Percentiles rank a stretch among this genome's conserved stretches.
These are phyloP conservation scores for Blastobotrys persicus DNA, from an alignment of 1,139 yeast species.

Conservation along the genomic window DNA sequence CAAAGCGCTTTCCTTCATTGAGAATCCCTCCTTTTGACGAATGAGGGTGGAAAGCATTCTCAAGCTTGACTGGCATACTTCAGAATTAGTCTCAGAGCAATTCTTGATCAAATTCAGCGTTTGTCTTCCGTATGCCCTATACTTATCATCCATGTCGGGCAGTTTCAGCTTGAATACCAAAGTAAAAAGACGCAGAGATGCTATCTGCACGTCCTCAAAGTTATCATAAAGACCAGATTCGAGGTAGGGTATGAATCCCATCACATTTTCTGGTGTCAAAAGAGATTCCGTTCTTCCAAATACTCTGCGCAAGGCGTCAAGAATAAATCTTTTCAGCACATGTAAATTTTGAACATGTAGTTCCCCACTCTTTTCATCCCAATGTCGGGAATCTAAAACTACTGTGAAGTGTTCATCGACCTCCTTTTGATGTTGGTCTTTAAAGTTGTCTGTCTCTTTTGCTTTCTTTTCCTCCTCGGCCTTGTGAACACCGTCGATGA, in stretches of 20 bases:
- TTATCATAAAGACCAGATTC: constrained; percentile 58
- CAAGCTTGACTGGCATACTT: constrained; percentile 78
- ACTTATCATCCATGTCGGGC: constrained; percentile 50
- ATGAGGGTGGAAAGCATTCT: constrained; percentile 71
- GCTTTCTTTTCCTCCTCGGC: constrained; percentile 29
- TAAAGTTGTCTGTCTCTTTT: constrained; percentile 31
- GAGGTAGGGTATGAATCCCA: constrained; percentile 73
- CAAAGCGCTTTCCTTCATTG: constrained; percentile 67
- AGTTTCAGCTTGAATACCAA: constrained; percentile 63
- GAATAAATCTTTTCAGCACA: constrained; percentile 53
- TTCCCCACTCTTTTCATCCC: constrained; percentile 50
- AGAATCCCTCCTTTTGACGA: constrained; percentile 63
- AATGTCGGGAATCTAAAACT: constrained; percentile 57
- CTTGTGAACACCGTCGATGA: constrained; percentile 43
- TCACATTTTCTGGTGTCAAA: constrained; percentile 57
- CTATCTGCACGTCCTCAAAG: constrained; percentile 71
- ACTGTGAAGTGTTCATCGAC: constrained; percentile 60
- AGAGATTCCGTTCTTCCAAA: constrained; percentile 57
- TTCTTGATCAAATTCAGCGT: constrained; percentile 68
- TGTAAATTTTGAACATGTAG: constrained; percentile 60
- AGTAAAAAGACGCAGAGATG: constrained; percentile 64
- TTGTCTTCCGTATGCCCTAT: constrained; percentile 36
- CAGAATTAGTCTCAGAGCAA: constrained; percentile 74
- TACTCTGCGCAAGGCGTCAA: constrained; percentile 75
- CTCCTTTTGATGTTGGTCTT: constrained; percentile 24